Base-by-base conservation (phyloP, 331 rosid genomes). In the Malus hybrid region DNA sequence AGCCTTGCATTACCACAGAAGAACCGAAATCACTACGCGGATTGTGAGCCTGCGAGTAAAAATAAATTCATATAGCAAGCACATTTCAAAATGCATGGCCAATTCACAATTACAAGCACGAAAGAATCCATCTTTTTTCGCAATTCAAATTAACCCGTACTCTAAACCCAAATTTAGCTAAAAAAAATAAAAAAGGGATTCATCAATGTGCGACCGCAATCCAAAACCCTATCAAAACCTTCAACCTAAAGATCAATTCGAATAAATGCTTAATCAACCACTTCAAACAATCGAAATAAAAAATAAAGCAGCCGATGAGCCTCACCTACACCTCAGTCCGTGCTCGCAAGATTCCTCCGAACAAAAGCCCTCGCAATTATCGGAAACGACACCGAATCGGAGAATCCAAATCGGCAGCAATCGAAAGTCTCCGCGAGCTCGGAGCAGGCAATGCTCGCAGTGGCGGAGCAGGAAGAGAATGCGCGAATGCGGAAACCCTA, bases 401-500 rank as follows among this genome's bases (percentile, higher is more conserved):
- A 28, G 44, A 32, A 46, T 44, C 50, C 70, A 3, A 46, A 63
- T 19, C 15, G 16, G 74, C 28, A 20, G 33, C 29, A 32, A 54
- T 42, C 18, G 50, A 33, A 20, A 71, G 57, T 33, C 34, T 9
- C 8, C 13, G 42, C 57, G 60, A 39, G 76, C 18, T 2, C 57
- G 20, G 20, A 6, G 20, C 13, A 50, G 13, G 61, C 60, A 62
- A 62, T 29, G 69, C 6, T 56, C 46, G 46, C 13, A 57, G 68
- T 0, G 57, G 0, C 28, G 27, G 36, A 65, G 46, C 46, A 10
- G 46, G 46, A 28, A 2, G n/a, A 29, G 69, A 44, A 34, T 8
- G 76, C 46, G 39, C 31, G 68, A 61, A 60, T 10, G 69, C 20
- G 71, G 46, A 74, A 74, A 74, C 78, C 70, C 70, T 74, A 74